Evolutionary conservation across 2,329 filamentous ascomycete genomes (phyloP).

Genomic region (Arthroderma uncinatum): DNA sequence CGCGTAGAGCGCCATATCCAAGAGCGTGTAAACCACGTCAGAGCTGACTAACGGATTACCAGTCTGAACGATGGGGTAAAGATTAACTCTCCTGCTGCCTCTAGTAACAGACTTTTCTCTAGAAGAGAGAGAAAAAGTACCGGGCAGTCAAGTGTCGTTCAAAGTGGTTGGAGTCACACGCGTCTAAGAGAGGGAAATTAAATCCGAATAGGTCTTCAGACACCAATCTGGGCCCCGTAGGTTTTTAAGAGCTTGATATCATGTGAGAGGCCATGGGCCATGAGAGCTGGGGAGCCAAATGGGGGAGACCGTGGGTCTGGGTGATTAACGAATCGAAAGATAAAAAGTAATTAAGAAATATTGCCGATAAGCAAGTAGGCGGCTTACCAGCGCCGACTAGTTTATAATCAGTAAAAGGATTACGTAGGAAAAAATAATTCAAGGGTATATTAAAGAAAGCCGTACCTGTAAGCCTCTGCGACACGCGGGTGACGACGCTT

Average conservation of each 20-base stretch:
- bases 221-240: neutral
- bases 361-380: neutral
- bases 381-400: slow-evolving; percentile 32
- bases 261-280: slow-evolving; percentile 3
- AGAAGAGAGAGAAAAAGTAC: neutral
- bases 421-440: neutral
- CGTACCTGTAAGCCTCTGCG: slow-evolving; percentile 31
- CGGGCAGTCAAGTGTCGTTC: neutral
- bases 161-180: neutral
- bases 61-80: neutral
- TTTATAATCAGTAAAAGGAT: slow-evolving; percentile 14
- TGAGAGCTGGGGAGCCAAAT: neutral
- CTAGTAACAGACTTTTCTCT: neutral
- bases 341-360: neutral
- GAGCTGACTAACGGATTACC: slow-evolving; percentile 1
- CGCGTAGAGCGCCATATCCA: slow-evolving; percentile 3
- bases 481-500: slow-evolving; percentile 32
- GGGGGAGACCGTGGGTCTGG: neutral
- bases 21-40: neutral
- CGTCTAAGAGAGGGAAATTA: neutral
- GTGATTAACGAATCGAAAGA: neutral
- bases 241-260: neutral
- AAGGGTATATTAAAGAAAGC: slow-evolving; percentile 7
- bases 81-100: neutral
- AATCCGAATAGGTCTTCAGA: neutral